phyloP scores from a whole-genome alignment of 2,329 filamentous ascomycete genomes.

The Ophiostoma fasciatum region DNA sequence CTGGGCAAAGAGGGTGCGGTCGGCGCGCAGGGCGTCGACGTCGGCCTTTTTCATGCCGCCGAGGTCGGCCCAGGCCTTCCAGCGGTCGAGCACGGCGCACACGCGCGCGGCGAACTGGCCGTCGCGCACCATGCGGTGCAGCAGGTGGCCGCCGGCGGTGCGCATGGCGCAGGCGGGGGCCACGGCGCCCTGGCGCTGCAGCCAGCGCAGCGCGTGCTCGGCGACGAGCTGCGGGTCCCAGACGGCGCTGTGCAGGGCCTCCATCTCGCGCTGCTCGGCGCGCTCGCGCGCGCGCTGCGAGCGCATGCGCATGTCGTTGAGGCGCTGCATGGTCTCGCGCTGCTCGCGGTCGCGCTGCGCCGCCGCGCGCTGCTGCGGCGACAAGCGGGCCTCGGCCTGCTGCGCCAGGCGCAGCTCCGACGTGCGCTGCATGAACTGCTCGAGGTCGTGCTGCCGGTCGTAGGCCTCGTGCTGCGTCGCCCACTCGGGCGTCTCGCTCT shows the following conservation, averaged over 20 bases:
- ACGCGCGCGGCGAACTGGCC: constrained; percentile 26
- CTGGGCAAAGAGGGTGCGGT: constrained; percentile 28
- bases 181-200: constrained; percentile 16
- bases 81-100: constrained; percentile 31
- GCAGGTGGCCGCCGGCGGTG: constrained; percentile 28
- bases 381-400: constrained; percentile 28
- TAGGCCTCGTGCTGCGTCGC: constrained; percentile 23
- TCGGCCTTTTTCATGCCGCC: constrained; percentile 37
- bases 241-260: constrained; percentile 37
- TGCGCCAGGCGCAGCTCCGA: constrained; percentile 27
- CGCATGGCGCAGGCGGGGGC: not conserved
- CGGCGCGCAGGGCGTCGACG: constrained; percentile 22
- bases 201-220: constrained; percentile 28
- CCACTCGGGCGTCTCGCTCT: constrained; percentile 40
- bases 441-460: constrained; percentile 21
- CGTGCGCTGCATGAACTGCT: constrained; percentile 21
- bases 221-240: constrained; percentile 35
- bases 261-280: constrained; percentile 29
- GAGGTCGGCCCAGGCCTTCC: constrained; percentile 40
- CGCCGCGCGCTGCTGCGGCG: constrained; percentile 24
- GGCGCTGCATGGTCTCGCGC: constrained; percentile 26
- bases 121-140: constrained; percentile 39
- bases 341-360: constrained; percentile 26
- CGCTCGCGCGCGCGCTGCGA: constrained; percentile 24
- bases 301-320: constrained; percentile 31